Evolutionary conservation across 2,329 filamentous ascomycete species (phyloP).

Genomic region (Ophioceras dolichostomum): DNA sequence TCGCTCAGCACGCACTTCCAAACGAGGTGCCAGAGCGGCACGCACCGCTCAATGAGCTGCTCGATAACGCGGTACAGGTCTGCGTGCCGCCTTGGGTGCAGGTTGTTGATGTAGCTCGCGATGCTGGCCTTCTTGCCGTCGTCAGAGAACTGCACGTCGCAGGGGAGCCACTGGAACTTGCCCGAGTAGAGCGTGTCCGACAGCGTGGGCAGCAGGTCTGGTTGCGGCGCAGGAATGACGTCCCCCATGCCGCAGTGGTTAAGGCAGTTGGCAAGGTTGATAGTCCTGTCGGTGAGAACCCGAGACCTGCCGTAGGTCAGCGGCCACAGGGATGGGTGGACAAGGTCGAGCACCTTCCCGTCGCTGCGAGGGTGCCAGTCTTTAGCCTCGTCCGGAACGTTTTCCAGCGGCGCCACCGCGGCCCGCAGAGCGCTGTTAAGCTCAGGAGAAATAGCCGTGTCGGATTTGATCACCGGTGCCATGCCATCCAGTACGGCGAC

Average conservation of each 20-base stretch:
- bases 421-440: constrained; percentile 19
- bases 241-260: constrained; percentile 12
- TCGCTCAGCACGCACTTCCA: neutral
- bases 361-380: constrained; percentile 46
- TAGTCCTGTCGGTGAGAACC: constrained; percentile 19
- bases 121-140: constrained; percentile 18
- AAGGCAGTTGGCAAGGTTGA: constrained; percentile 13
- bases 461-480: constrained; percentile 37
- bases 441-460: constrained; percentile 24
- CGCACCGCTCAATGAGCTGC: constrained; percentile 18
- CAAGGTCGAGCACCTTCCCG: constrained; percentile 40
- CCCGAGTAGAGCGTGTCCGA: constrained; percentile 9
- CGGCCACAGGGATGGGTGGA: constrained; percentile 48
- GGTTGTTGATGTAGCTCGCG: constrained; percentile 32
- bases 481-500: constrained; percentile 28
- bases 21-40: constrained; percentile 27
- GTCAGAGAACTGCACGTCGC: constrained; percentile 19
- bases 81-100: constrained; percentile 22
- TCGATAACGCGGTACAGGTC: constrained; percentile 22
- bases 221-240: constrained; percentile 2
- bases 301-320: constrained; percentile 27
- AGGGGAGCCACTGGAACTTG: constrained; percentile 21
- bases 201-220: neutral
- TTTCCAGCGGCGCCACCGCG: constrained; percentile 28
- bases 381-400: constrained; percentile 17